These are phyloP conservation scores for Puccinia horiana DNA, from an alignment of 1,284 basidiomycete species.

Conservation along the genomic window DNA sequence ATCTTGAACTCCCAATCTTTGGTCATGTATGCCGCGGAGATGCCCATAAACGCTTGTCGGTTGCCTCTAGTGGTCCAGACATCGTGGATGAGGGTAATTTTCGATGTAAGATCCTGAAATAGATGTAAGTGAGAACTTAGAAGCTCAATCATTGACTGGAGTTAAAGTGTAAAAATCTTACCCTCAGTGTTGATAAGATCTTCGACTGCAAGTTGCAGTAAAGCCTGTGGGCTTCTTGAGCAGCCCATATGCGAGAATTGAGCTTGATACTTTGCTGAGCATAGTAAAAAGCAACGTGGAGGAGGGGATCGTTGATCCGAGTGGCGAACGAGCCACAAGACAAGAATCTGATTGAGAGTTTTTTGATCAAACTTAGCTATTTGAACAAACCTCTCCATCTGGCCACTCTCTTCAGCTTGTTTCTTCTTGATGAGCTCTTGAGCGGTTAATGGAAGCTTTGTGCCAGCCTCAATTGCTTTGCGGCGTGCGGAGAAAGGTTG, in stretches of 20 bases:
- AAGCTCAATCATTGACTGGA: no score
- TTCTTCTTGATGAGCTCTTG: slow-evolving; percentile 12
- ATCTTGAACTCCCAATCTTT: background rate
- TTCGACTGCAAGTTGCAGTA: background rate
- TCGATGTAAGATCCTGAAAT: background rate
- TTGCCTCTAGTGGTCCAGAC: slow-evolving; percentile 16
- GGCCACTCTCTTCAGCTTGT: background rate
- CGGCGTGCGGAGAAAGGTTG: background rate
- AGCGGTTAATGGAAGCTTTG: background rate
- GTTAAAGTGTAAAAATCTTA: no score
- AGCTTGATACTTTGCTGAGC: background rate
- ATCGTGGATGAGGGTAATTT: slow-evolving; percentile 7
- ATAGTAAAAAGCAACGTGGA: background rate
- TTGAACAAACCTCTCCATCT: background rate
- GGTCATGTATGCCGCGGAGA: background rate
- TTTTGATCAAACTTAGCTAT: background rate
- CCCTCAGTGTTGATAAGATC: background rate
- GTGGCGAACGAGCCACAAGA: background rate
- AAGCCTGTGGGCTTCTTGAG: background rate
- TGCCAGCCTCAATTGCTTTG: background rate
- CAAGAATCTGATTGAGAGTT: background rate
- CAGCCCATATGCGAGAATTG: background rate
- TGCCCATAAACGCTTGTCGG: background rate
- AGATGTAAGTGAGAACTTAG: background rate
- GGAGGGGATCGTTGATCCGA: background rate